Conservation (phyloP, 768 basidiomycete genomes). For the Pisolithus marmoratus region DNA sequence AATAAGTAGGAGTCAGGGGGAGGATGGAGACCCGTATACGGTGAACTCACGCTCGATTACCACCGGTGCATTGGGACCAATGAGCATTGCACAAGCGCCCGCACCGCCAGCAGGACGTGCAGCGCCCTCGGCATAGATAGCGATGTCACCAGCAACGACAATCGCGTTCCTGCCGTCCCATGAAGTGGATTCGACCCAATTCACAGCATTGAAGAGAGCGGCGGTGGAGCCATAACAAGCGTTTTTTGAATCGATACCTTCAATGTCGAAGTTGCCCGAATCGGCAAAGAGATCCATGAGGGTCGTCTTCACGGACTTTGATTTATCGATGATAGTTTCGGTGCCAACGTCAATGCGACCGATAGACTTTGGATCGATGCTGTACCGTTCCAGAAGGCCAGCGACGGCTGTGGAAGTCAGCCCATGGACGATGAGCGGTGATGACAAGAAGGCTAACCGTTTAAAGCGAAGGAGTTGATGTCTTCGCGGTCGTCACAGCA, state of each 20-base stretch:
- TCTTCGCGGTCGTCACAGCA: conserved; percentile 98
- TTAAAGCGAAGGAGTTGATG: conserved; percentile 96
- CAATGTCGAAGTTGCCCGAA: conserved; percentile 92
- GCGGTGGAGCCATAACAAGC: conserved; percentile 99
- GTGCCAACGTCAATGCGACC: conserved; percentile 98
- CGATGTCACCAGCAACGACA: conserved; percentile 95
- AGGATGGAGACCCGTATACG: not conserved
- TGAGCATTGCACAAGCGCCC: conserved; percentile 89
- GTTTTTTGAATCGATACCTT: conserved; percentile 99
- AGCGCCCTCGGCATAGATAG: conserved; percentile 93
- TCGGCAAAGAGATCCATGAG: conserved; percentile 97
- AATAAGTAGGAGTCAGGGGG: conserved; percentile 11
- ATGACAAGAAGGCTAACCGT: conserved; percentile 49
- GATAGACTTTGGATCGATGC: conserved; percentile 93
- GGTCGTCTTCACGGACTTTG: conserved; percentile 96
- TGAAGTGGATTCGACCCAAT: conserved; percentile 94
- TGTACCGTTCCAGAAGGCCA: conserved; percentile 87
- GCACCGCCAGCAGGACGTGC: conserved; percentile 97
- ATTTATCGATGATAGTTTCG: conserved; percentile 99
- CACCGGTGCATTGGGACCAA: conserved; percentile 94
- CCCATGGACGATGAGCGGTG: not conserved
- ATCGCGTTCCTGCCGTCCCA: conserved; percentile 99
- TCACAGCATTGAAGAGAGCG: conserved; percentile 96
- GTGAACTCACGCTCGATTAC: conserved; percentile 87
- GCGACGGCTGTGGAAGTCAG: conserved; percentile 58